Conservation (phyloP, 2,329 filamentous ascomycete species). For the Rhynchosporium secalis region DNA sequence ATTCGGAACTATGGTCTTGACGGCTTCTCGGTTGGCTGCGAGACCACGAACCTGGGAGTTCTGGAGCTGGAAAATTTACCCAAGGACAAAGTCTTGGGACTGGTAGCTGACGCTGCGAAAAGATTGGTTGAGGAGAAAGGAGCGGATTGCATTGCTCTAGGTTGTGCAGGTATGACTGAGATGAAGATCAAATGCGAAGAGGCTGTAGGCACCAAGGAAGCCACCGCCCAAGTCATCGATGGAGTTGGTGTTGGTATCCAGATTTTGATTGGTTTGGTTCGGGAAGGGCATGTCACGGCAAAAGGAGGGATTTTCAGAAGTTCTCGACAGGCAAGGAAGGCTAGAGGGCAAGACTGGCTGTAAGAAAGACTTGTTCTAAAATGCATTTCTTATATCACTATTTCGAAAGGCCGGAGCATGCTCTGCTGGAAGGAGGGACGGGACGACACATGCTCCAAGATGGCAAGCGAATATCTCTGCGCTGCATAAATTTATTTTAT, state of each 20-base stretch:
- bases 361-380: conserved; percentile 25
- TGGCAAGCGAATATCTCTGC: too few relatives aligned
- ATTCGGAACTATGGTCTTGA: conserved; percentile 62
- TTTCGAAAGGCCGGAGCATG: too few relatives aligned
- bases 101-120: conserved; percentile 69
- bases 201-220: conserved; percentile 46
- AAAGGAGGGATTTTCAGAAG: conserved; percentile 47
- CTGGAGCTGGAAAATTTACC: conserved; percentile 73
- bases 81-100: conserved; percentile 61
- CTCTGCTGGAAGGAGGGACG: too few relatives aligned
- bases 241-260: conserved; percentile 51
- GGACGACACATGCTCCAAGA: too few relatives aligned
- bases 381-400: neutral
- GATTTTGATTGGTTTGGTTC: conserved; percentile 47
- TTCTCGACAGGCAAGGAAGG: conserved; percentile 42
- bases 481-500: too few relatives aligned
- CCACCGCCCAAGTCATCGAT: conserved; percentile 50
- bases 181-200: conserved; percentile 61
- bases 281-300: conserved; percentile 47
- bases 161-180: conserved; percentile 89
- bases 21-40: conserved; percentile 48
- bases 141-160: conserved; percentile 73
- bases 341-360: conserved; percentile 46
- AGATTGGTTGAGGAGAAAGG: conserved; percentile 58
- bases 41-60: conserved; percentile 70